Evolutionary conservation across 169 alveolate species (phyloP).

Genomic region (Toxoplasma gondii): DNA sequence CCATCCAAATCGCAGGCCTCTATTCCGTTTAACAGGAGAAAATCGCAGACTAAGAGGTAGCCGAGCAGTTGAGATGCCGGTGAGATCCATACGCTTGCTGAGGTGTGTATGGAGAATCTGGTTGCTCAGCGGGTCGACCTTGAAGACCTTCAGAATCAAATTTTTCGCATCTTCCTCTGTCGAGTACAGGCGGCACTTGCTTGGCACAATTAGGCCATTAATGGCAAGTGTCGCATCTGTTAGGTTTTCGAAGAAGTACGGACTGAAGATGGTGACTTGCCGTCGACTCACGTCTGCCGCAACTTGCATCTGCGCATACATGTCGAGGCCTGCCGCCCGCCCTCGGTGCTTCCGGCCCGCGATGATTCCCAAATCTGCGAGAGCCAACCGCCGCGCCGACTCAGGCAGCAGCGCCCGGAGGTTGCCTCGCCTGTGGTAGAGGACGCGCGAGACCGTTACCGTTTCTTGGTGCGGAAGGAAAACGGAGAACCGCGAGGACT

Average conservation of each 20-base stretch:
- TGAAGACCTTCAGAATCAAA: constrained; percentile 70
- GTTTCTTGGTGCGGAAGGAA: constrained; percentile 64
- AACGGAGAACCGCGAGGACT: constrained; percentile 62
- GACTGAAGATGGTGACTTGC: constrained; percentile 74
- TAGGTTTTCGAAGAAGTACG: constrained; percentile 77
- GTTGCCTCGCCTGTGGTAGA: constrained; percentile 72
- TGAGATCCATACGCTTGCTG: constrained; percentile 74
- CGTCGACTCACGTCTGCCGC: constrained; percentile 79
- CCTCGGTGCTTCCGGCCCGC: constrained; percentile 52
- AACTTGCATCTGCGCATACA: constrained; percentile 71
- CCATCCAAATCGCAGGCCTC: constrained; percentile 59
- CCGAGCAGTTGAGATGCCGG: constrained; percentile 75
- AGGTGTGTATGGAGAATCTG: constrained; percentile 74
- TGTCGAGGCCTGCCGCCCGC: constrained; percentile 25
- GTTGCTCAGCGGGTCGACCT: constrained; percentile 70
- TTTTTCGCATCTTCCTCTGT: constrained; percentile 77
- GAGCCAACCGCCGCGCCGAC: constrained; percentile 24
- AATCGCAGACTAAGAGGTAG: constrained; percentile 44
- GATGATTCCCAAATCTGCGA: constrained; percentile 17
- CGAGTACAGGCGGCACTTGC: constrained; percentile 76
- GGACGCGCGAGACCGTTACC: constrained; percentile 60
- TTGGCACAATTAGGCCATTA: constrained; percentile 74
- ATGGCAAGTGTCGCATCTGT: constrained; percentile 74
- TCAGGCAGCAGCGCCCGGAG: constrained; percentile 67
- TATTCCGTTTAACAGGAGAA: constrained; percentile 25